Percentiles rank a stretch among this genome's conserved stretches.
phyloP scores from a whole-genome alignment of 257 asterid species.

The Coffea eugenioides region DNA sequence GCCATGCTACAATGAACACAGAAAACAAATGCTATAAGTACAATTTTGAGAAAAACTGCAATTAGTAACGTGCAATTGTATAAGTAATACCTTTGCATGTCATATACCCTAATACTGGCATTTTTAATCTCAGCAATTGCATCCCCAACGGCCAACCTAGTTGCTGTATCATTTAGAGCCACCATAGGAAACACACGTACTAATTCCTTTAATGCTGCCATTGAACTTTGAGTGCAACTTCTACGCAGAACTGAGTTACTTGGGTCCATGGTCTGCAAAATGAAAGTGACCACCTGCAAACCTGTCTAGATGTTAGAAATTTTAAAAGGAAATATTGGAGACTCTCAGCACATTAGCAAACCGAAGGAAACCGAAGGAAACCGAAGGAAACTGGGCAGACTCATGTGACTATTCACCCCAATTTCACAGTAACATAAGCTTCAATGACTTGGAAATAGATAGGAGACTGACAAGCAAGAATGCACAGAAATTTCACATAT shows the following conservation, averaged over 20 bases:
- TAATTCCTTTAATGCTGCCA: slow-evolving; percentile 73
- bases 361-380: too few species aligned
- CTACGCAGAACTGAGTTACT: slow-evolving; percentile 85
- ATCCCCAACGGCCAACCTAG: slow-evolving; percentile 94
- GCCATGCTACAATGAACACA: slow-evolving; percentile 60
- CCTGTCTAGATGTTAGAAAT: slow-evolving; percentile 81
- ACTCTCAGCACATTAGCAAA: not conserved
- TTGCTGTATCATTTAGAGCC: slow-evolving; percentile 64
- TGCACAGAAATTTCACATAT: not conserved
- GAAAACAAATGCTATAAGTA: slow-evolving; percentile 15
- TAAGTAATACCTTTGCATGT: slow-evolving; percentile 75
- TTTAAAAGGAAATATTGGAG: slow-evolving; percentile 15
- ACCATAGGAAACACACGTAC: slow-evolving; percentile 88
- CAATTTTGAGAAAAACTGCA: not conserved
- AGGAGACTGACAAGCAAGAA: not conserved
- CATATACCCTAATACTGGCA: slow-evolving; percentile 77
- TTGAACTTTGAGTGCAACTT: slow-evolving; percentile 70
- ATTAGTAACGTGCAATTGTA: not conserved
- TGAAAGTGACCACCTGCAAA: slow-evolving; percentile 86
- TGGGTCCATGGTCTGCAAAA: slow-evolving; percentile 95
- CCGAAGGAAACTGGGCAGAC: not conserved
- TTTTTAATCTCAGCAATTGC: slow-evolving; percentile 72
- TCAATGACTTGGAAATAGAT: not conserved
- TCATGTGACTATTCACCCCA: not conserved
- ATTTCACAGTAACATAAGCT: not conserved